Conservation (phyloP, 345 rosid genomes). For the Odontarrhena argentea region DNA sequence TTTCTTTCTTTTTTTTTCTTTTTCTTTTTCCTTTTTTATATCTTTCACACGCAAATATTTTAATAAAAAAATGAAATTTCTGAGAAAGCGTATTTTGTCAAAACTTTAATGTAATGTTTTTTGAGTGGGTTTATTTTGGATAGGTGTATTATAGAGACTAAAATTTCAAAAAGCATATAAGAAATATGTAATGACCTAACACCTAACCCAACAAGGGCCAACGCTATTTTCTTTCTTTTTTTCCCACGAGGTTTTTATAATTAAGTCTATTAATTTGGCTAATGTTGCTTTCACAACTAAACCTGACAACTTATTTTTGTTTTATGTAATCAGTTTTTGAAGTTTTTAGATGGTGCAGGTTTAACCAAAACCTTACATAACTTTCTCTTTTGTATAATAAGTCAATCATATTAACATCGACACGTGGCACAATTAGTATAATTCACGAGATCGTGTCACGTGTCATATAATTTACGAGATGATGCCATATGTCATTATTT, state of each 20-base stretch:
- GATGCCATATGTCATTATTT: no score
- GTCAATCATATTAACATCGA: no score
- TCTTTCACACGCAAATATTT: neutral
- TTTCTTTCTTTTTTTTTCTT: neutral
- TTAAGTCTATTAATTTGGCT: slow-evolving; percentile 22
- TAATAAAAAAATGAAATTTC: neutral
- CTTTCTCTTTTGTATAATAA: neutral
- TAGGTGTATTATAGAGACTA: slow-evolving; percentile 1
- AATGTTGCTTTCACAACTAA: slow-evolving; percentile 41
- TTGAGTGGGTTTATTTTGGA: slow-evolving; percentile 35
- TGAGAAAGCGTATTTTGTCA: slow-evolving; percentile 10
- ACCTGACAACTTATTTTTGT: slow-evolving; percentile 20
- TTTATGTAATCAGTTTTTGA: neutral
- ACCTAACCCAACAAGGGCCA: slow-evolving; percentile 31
- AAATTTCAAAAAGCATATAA: slow-evolving; percentile 8
- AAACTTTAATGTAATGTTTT: slow-evolving; percentile 12
- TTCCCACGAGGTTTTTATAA: slow-evolving; percentile 27
- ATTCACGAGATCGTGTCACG: no score
- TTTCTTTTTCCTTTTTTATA: neutral
- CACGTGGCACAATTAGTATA: no score
- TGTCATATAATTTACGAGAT: no score
- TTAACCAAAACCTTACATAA: slow-evolving; percentile 25
- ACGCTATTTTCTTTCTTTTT: slow-evolving; percentile 5
- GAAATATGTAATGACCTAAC: slow-evolving; percentile 30
- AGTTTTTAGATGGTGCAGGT: slow-evolving; percentile 17